Percentiles rank a stretch among this genome's conserved stretches.
These are phyloP conservation scores for Gentiana dahurica DNA, from an alignment of 257 asterid genomes.

Conservation along the genomic window DNA sequence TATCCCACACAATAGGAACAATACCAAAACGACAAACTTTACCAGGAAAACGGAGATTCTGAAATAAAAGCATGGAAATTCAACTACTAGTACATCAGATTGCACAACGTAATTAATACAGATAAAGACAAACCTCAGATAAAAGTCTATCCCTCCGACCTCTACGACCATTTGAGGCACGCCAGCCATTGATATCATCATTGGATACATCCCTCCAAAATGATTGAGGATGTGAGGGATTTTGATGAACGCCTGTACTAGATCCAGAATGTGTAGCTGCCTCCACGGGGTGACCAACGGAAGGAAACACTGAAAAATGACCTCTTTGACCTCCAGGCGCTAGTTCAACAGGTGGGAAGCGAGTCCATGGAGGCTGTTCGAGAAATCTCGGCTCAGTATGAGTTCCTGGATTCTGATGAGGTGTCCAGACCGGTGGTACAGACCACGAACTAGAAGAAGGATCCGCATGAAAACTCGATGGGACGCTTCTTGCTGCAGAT, in stretches of 20 bases:
- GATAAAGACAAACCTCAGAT: slow-evolving; percentile 16
- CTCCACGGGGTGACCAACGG: slow-evolving; percentile 43
- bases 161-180: slow-evolving; percentile 42
- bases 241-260: slow-evolving; percentile 10
- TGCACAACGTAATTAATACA: no score
- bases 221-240: slow-evolving; percentile 26
- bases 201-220: slow-evolving; percentile 31
- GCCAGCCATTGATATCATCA: slow-evolving; percentile 45
- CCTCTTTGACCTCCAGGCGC: slow-evolving; percentile 49
- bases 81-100: no score
- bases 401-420: slow-evolving; percentile 36
- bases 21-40: background rate
- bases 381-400: slow-evolving; percentile 35
- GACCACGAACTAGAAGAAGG: slow-evolving; percentile 27
- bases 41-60: no score
- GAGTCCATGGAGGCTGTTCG: slow-evolving; percentile 42
- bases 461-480: slow-evolving; percentile 33
- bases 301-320: slow-evolving; percentile 35
- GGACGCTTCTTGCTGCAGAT: slow-evolving; percentile 24
- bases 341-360: slow-evolving; percentile 33
- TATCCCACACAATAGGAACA: no score
- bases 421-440: slow-evolving; percentile 35
- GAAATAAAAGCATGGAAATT: no score
- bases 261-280: slow-evolving; percentile 20
- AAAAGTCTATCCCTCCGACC: slow-evolving; percentile 75